Conservation (phyloP, 2,329 filamentous ascomycete species). For the Ambrosiella cleistominuta region DNA sequence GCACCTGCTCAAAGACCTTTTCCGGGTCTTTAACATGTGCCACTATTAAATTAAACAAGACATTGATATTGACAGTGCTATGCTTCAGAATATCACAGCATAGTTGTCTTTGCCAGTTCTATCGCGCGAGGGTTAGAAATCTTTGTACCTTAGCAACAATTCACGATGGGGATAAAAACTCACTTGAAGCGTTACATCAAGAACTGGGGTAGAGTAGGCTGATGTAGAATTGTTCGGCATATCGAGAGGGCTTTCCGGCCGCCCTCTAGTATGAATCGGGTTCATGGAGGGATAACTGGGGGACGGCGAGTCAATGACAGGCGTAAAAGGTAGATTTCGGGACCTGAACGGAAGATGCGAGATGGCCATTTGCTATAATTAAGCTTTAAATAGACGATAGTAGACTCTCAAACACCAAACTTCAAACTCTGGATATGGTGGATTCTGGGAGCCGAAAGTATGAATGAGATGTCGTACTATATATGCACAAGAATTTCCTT, state of each 20-base stretch:
- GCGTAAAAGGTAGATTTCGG: neutral
- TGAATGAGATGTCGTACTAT: neutral
- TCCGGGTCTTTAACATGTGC: neutral
- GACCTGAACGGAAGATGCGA: neutral
- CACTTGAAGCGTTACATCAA: neutral
- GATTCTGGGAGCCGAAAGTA: neutral
- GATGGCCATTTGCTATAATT: neutral
- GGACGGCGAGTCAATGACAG: neutral
- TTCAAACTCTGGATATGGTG: neutral
- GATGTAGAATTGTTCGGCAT: neutral
- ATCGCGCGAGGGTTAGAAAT: neutral
- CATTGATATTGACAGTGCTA: constrained; percentile 30
- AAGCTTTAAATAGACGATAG: neutral
- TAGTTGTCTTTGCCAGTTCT: neutral
- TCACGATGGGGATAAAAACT: neutral
- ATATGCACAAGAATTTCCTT: neutral
- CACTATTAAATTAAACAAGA: constrained; percentile 30
- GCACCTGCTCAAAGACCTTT: neutral
- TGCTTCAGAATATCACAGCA: constrained; percentile 35
- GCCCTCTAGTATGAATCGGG: neutral
- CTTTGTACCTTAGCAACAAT: neutral
- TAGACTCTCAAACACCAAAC: neutral
- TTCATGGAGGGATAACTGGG: neutral
- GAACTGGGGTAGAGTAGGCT: neutral
- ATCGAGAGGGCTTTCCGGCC: neutral